Percentiles rank a stretch among this genome's conserved stretches.
These are phyloP conservation scores for Apiotrichum sp. DNA, from an alignment of 1,284 basidiomycete species.

Conservation along the genomic window DNA sequence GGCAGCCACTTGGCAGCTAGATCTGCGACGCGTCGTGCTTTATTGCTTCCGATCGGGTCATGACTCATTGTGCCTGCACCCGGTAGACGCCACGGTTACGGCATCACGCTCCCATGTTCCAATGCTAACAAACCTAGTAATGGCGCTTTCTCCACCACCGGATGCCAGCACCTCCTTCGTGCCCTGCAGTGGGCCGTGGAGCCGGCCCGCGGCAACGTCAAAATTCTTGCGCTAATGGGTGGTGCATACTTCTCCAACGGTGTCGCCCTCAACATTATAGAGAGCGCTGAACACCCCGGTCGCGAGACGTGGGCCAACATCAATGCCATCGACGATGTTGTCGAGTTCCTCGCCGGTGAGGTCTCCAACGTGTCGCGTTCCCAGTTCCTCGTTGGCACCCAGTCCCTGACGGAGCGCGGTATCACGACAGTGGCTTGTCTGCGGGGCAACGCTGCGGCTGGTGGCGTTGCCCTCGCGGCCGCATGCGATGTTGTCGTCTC, in stretches of 20 bases:
- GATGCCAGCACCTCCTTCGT: slow-evolving; percentile 44
- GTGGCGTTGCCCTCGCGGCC: slow-evolving; percentile 50
- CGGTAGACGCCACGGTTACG: no score
- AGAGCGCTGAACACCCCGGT: slow-evolving; percentile 42
- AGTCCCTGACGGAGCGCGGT: slow-evolving; percentile 42
- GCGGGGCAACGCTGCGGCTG: slow-evolving; percentile 50
- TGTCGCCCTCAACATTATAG: slow-evolving; percentile 50
- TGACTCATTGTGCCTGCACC: no score
- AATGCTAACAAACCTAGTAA: slow-evolving; percentile 29
- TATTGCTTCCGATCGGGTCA: no score
- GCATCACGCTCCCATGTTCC: no score
- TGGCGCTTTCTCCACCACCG: slow-evolving; percentile 48
- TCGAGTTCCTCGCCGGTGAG: slow-evolving; percentile 42
- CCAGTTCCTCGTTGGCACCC: slow-evolving; percentile 30
- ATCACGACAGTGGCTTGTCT: slow-evolving; percentile 49
- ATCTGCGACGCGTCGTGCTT: no score
- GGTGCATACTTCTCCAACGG: slow-evolving; percentile 50
- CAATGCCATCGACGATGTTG: slow-evolving; percentile 48
- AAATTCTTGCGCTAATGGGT: slow-evolving; percentile 46
- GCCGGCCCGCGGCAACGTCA: slow-evolving; percentile 39
- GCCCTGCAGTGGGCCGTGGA: slow-evolving; percentile 44
- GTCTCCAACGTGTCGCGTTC: slow-evolving; percentile 24
- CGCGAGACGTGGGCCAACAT: slow-evolving; percentile 51
- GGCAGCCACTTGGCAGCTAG: no score
- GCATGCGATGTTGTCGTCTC: slow-evolving; percentile 48